phyloP scores from a whole-genome alignment of 768 basidiomycete genomes.

The Fomitopsis pulvina region DNA sequence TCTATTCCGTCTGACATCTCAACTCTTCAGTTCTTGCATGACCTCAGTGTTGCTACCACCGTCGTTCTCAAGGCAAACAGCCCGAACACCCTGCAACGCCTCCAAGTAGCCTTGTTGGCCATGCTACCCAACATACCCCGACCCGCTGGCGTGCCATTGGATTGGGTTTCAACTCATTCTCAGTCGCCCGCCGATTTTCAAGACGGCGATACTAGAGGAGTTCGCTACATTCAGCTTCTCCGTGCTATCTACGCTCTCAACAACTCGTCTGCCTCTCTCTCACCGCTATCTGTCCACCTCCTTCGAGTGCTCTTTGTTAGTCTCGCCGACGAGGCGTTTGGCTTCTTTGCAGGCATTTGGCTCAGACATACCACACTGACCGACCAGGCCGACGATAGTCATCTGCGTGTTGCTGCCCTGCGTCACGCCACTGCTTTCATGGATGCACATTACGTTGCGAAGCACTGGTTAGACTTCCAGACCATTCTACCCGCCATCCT shows the following conservation, averaged over 20 bases:
- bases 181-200: neutral
- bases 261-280: conserved; percentile 45
- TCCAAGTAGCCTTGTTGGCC: conserved; percentile 53
- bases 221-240: conserved; percentile 53
- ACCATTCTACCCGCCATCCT: conserved; percentile 67
- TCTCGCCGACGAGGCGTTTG: conserved; percentile 62
- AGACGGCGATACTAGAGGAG: conserved; percentile 15
- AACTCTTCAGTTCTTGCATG: conserved; percentile 35
- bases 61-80: conserved; percentile 57
- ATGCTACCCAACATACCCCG: conserved; percentile 42
- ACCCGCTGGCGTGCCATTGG: conserved; percentile 33
- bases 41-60: conserved; percentile 38
- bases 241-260: conserved; percentile 60
- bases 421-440: conserved; percentile 78
- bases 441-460: conserved; percentile 53
- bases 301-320: conserved; percentile 61
- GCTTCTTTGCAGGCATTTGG: conserved; percentile 79
- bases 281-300: conserved; percentile 47
- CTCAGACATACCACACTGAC: conserved; percentile 13
- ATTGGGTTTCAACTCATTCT: conserved; percentile 42
- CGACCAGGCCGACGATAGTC: conserved; percentile 3
- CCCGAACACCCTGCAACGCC: conserved; percentile 43
- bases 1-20: neutral
- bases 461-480: conserved; percentile 68
- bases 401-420: conserved; percentile 51